Base-by-base conservation (phyloP, 75 land plant species). In the Pinus tabuliformis region DNA sequence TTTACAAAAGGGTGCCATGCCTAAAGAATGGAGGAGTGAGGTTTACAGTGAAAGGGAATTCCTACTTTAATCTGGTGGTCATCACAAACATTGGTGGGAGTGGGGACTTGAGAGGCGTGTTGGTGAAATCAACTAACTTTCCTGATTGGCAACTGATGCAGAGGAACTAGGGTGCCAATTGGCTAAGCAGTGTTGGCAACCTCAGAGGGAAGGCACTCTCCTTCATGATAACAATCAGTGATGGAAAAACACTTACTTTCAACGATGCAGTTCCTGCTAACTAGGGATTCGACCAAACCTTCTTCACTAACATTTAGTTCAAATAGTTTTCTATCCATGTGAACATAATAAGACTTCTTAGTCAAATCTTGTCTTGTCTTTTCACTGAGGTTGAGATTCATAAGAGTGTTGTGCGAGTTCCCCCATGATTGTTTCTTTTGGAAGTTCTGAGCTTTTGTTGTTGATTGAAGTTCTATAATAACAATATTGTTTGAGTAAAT, bases 251-350 rank as follows among this genome's bases (percentile, higher is more conserved):
- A 1, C 14, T 70, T 20, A 77, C 76, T 18, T 66, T 16, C 71
- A 30, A 20, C 21, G 20, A 77, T 26, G 76, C 71, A 18, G 37
- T 26, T 20, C 58, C 75, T 33, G 13, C 21, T 12, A 37, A 70
- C 76, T 77, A 75, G 78, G 39, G 71, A 26, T 77, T 24, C 76
- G 78, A 76, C 15, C 78, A 77, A 76, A 77, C 78, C 54, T 33
- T 33, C 33, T 1, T 33, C 33, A 33, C 33, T 33, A 33, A 1
- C 33, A 33, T 33, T 33, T 1, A 33, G 33, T 33, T 33, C 33
- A 33, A 33, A 1, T 33, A 33, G 33, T 33, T 33, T 33, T 33
- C 33, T 33, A 33, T 33, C 2, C 33, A 33, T 33, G 33, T 33
- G 2, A 1, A 33, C 33, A 33, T 33, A 33, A 33, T 33, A 33